These are phyloP conservation scores for Trichoderma erinaceum DNA, from an alignment of 495 filamentous ascomycete genomes.

Conservation along the genomic window DNA sequence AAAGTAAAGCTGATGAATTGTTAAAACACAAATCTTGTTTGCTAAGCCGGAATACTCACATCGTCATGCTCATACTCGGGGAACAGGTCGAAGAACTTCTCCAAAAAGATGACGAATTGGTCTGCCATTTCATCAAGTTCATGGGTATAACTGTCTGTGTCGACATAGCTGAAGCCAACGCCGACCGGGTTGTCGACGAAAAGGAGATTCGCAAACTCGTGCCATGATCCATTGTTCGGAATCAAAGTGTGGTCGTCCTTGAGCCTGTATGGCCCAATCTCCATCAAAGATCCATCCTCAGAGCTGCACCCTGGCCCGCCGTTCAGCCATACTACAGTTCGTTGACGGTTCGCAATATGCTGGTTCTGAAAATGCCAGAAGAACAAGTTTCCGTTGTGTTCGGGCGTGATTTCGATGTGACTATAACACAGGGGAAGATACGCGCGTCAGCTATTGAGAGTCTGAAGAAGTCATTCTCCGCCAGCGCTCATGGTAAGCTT, in stretches of 20 bases:
- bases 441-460: constrained; percentile 25
- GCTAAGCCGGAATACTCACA: constrained; percentile 48
- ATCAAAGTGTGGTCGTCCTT: constrained; percentile 64
- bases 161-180: constrained; percentile 91
- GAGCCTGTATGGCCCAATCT: constrained; percentile 87
- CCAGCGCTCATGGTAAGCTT: constrained; percentile 27
- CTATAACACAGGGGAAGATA: constrained; percentile 37
- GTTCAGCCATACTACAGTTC: constrained; percentile 95
- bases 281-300: constrained; percentile 96
- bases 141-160: constrained; percentile 75
- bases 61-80: constrained; percentile 91
- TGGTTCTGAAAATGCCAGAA: constrained; percentile 97
- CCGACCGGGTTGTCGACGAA: constrained; percentile 97
- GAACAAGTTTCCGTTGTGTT: constrained; percentile 86
- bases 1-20: constrained; percentile 67
- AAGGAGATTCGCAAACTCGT: constrained; percentile 92
- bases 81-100: constrained; percentile 84
- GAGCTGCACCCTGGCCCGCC: constrained; percentile 95
- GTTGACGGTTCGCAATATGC: constrained; percentile 86
- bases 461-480: background rate
- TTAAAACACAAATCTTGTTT: background rate
- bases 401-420: constrained; percentile 81
- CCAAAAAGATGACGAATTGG: constrained; percentile 81
- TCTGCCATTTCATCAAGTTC: constrained; percentile 84
- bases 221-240: constrained; percentile 89